Evolutionary conservation across 208 protist species (phyloP).

Genomic region (Leishmania arabica): DNA sequence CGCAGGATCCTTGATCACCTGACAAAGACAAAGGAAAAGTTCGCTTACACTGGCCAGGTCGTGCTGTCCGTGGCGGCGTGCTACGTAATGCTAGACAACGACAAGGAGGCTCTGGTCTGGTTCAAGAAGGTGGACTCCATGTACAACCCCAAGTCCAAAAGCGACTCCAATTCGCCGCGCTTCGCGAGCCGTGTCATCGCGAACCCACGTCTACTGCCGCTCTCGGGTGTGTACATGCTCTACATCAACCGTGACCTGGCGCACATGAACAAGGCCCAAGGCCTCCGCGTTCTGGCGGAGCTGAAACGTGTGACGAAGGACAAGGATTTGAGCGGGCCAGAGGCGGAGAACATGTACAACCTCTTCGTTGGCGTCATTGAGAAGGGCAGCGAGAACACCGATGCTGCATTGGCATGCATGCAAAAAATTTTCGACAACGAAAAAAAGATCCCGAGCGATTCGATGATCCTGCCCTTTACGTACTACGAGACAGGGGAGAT

Average conservation of each 20-base stretch:
- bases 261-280: conserved; percentile 87
- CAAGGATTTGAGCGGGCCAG: conserved; percentile 67
- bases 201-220: conserved; percentile 73
- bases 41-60: conserved; percentile 90
- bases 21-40: conserved; percentile 69
- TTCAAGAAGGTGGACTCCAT: conserved; percentile 83
- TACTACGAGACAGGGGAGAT: conserved; percentile 90
- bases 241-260: conserved; percentile 93
- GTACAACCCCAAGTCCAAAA: conserved; percentile 92
- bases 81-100: conserved; percentile 80
- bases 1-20: conserved; percentile 67
- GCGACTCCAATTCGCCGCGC: conserved; percentile 88
- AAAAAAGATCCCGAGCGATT: conserved; percentile 81
- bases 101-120: conserved; percentile 63
- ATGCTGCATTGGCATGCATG: conserved; percentile 59
- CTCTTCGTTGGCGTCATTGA: conserved; percentile 91
- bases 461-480: conserved; percentile 87
- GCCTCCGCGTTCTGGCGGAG: conserved; percentile 64
- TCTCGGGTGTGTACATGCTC: conserved; percentile 87
- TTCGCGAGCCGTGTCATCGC: conserved; percentile 76
- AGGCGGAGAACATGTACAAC: conserved; percentile 81
- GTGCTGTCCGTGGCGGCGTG: conserved; percentile 82
- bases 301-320: conserved; percentile 64
- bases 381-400: conserved; percentile 77
- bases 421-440: conserved; percentile 80